Evolutionary conservation across 169 alveolate species (phyloP), one percentile per base, ranked within the genome.

Genomic region (Neospora caninum): DNA sequence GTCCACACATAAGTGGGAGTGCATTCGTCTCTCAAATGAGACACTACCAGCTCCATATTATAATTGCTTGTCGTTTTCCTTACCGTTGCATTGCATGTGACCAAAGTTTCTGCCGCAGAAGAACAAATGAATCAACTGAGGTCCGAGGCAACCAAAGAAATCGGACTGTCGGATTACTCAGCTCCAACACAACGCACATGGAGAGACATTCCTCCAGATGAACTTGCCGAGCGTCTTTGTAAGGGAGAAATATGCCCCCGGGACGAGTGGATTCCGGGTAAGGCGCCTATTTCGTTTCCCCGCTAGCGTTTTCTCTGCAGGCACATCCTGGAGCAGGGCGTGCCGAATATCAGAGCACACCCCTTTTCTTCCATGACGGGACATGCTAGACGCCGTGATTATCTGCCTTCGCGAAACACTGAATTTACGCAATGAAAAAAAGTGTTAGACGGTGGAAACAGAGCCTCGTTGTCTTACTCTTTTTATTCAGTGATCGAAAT

Each of bases 241-340:
- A 93, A 93, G 42, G 95, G 95, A 29, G 95, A 93, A 58, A 93
- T 93, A 34, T 91, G 93, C 80, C 95, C 95, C 18, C 87, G 95
- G 53, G 93, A 93, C 0, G 95, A 93, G 53, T 93, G 95, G 95
- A 54, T 93, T 0, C 95, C 95, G 0, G 95, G 95, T 93, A 88
- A n/a, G 87, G 45, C 42, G 93, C 69, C n/a, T 34, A 18, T 29
- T 45, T 41, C 36, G 94, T 67, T 31, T 42, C 80, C 31, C 10
- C 38, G 83, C 49, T 13, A 13, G 0, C 18, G 58, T 0, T 49
- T 49, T 13, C 9, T 83, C n/a, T 18, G 31, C 45, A 0, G 38
- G 88, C 39, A 13, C 54, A 39, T 80, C 54, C 43, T 22, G 27
- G 53, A 22, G n/a, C 45, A 10, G 29, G 53, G 29, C 43, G 53